A percentile compares a stretch with the other conserved stretches of the same genome.
Evolutionary conservation across 768 basidiomycete species (phyloP).

Genomic region (Agaricus blazei): DNA sequence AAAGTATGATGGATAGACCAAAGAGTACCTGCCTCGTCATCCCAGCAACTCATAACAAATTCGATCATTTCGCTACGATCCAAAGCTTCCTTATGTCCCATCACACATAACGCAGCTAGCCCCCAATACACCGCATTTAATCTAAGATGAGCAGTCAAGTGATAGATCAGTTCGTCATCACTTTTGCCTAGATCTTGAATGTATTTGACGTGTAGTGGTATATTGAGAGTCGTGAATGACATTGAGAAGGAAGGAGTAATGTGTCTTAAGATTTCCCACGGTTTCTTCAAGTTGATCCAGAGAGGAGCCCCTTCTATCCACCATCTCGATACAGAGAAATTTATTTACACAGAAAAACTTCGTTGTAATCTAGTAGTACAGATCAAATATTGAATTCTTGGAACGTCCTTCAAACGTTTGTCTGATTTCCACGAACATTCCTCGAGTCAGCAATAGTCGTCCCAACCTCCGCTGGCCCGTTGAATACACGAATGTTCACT

Average conservation of each 20-base stretch:
- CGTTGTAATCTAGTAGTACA: no score
- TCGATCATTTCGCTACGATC: slow-evolving; percentile 78
- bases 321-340: no score
- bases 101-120: slow-evolving; percentile 76
- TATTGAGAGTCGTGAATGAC: slow-evolving; percentile 7
- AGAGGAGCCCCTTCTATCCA: background rate
- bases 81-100: slow-evolving; percentile 75
- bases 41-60: slow-evolving; percentile 95
- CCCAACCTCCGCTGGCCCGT: no score
- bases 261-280: no score
- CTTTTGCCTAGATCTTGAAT: slow-evolving; percentile 77
- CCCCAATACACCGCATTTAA: slow-evolving; percentile 99
- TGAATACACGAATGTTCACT: no score
- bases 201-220: slow-evolving; percentile 66
- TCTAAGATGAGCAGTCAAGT: slow-evolving; percentile 88
- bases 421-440: no score
- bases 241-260: background rate
- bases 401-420: no score
- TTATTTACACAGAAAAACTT: no score
- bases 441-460: no score
- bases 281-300: no score
- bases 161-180: slow-evolving; percentile 82
- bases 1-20: background rate
- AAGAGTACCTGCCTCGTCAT: slow-evolving; percentile 71
- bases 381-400: no score